Evolutionary conservation across 2,329 filamentous ascomycete species (phyloP).

Genomic region (Byssoonygena ceratinophila): DNA sequence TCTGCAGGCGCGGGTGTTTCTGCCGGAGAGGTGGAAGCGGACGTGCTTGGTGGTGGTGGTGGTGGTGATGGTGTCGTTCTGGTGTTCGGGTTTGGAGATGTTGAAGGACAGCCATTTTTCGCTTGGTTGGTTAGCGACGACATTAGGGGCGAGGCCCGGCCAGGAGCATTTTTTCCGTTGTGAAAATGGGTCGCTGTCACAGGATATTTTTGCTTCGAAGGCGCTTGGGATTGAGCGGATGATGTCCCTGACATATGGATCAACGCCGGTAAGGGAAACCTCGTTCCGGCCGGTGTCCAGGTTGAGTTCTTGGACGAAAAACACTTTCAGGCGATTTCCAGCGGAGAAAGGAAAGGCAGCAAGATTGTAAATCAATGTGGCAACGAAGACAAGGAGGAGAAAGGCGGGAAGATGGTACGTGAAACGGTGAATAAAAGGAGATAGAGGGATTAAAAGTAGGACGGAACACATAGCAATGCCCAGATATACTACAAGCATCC

Average conservation of each 20-base stretch:
- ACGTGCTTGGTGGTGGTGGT: slow-evolving; percentile 27
- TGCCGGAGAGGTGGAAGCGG: slow-evolving; percentile 55
- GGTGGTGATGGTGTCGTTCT: slow-evolving; percentile 27
- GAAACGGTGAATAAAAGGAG: slow-evolving; percentile 78
- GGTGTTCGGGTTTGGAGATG: slow-evolving; percentile 38
- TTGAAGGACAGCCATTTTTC: slow-evolving; percentile 58
- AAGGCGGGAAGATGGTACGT: slow-evolving; percentile 72
- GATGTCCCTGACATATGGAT: slow-evolving; percentile 56
- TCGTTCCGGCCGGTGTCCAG: slow-evolving; percentile 60
- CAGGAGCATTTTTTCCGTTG: slow-evolving; percentile 55
- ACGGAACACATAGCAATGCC: slow-evolving; percentile 57
- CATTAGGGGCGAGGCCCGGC: slow-evolving; percentile 55
- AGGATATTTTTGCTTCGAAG: slow-evolving; percentile 50
- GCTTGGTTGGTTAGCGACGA: slow-evolving; percentile 41
- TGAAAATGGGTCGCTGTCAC: slow-evolving; percentile 35
- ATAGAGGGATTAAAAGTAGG: slow-evolving; percentile 61
- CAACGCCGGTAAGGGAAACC: slow-evolving; percentile 58
- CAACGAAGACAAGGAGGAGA: slow-evolving; percentile 60
- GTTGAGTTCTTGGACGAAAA: slow-evolving; percentile 72
- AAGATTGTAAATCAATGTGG: slow-evolving; percentile 75
- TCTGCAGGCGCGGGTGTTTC: slow-evolving; percentile 69
- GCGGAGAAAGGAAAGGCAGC: slow-evolving; percentile 78
- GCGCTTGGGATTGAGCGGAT: slow-evolving; percentile 61
- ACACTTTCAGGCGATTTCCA: slow-evolving; percentile 70
- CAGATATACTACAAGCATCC: slow-evolving; percentile 60